Evolutionary conservation across 1,139 yeast genomes (phyloP), one percentile per base, ranked within the genome.

Genomic region (Magnusiomyces clavatus): DNA sequence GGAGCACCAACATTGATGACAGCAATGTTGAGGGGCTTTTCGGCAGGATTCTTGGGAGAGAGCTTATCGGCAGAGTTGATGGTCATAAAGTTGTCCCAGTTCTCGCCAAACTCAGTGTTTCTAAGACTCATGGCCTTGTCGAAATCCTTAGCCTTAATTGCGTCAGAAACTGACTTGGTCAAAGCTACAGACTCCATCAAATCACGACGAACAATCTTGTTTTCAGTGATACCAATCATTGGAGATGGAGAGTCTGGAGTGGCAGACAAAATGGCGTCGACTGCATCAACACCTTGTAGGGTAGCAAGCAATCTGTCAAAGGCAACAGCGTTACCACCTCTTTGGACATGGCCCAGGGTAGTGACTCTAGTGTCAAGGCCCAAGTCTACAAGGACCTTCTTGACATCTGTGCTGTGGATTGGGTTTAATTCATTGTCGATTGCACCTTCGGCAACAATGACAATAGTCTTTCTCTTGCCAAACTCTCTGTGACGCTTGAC

Each of bases 321-420:
- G 2, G 97, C 97, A 52, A 89, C 96, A 2, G 98, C 97, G 44
- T 95, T 78, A 67, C 98, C 98, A 72, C 98, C 98, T 72, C 98
- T 82, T 75, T 92, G 98, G 49, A 92, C 96, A 67, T 92, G 98
- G 43, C 98, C 98, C 60, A 92, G 76, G 29, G 95, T 88, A 49
- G 98, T 92, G 62, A 90, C 84, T 69, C 98, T 81, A 19, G 97
- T 90, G 65, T 92, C 98, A 52, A 92, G 77, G 6, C 96, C 96
- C 59, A 90, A 76, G 51, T 80, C 83, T 48, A 83, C 92, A 57
- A 92, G 77, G 14, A 83, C 88, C 50, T 86, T 77, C 69, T 85
- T 85, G 51, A 92, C 97, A 58, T 82, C 81, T 52, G 80, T 80
- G 14, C 95, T 77, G 24, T 89, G 77, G 58, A 92, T 87, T 53